phyloP scores from a whole-genome alignment of 352 stramenopile genomes.

The Phytophthora colocasiae region DNA sequence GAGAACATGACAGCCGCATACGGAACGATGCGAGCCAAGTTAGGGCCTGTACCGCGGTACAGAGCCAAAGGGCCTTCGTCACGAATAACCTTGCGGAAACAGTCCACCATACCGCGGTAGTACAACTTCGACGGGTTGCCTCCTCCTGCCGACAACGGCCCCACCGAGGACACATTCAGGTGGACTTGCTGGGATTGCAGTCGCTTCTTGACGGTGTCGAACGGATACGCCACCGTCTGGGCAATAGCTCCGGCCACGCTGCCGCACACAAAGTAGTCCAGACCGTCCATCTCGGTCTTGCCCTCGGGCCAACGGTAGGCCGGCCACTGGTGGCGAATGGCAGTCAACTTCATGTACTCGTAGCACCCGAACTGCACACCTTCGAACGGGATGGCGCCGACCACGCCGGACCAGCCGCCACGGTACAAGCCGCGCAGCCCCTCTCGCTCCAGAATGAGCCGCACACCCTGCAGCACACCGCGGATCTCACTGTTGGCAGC shows the following conservation, averaged over 20 bases:
- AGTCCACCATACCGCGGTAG: slow-evolving; percentile 81
- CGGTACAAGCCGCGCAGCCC: slow-evolving; percentile 78
- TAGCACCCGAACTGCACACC: slow-evolving; percentile 88
- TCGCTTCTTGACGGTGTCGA: slow-evolving; percentile 87
- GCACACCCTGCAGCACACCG: slow-evolving; percentile 63
- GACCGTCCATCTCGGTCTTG: slow-evolving; percentile 70
- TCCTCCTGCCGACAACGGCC: slow-evolving; percentile 28
- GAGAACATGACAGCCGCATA: slow-evolving; percentile 88
- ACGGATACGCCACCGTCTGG: slow-evolving; percentile 87
- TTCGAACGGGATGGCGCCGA: slow-evolving; percentile 82
- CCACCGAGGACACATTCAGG: slow-evolving; percentile 26
- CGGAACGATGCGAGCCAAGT: slow-evolving; percentile 80
- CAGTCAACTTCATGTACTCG: slow-evolving; percentile 76
- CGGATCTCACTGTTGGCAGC: slow-evolving; percentile 53
- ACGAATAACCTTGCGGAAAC: slow-evolving; percentile 72
- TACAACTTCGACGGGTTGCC: slow-evolving; percentile 36
- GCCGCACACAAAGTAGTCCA: slow-evolving; percentile 84
- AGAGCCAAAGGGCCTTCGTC: slow-evolving; percentile 74
- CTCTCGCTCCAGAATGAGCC: slow-evolving; percentile 67
- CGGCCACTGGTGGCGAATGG: slow-evolving; percentile 56
- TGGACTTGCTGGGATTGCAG: slow-evolving; percentile 66
- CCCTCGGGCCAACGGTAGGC: slow-evolving; percentile 67
- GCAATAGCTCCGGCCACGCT: slow-evolving; percentile 74
- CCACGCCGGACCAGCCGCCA: slow-evolving; percentile 66
- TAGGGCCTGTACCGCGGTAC: slow-evolving; percentile 82